Conservation (phyloP, 345 rosid genomes). For the Excoecaria cochinchinensis region DNA sequence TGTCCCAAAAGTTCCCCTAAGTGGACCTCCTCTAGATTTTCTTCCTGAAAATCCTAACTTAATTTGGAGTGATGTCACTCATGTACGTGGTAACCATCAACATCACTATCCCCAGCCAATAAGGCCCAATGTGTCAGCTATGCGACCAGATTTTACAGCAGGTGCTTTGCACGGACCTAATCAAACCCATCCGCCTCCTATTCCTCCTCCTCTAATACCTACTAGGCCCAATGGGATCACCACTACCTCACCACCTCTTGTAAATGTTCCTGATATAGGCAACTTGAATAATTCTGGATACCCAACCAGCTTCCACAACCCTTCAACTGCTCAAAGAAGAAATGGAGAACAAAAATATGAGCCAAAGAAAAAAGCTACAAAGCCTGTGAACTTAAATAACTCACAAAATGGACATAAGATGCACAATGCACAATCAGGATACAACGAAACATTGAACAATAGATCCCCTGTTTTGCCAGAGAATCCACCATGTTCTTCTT, state of each 20-base stretch:
- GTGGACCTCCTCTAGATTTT: conserved; percentile 22
- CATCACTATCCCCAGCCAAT: conserved; percentile 18
- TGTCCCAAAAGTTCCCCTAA: conserved; percentile 10
- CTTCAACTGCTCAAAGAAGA: conserved; percentile 27
- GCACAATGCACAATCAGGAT: conserved; percentile 11
- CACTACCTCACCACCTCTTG: conserved; percentile 12
- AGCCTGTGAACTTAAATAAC: conserved; percentile 15
- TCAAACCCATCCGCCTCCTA: background rate
- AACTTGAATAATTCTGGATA: conserved; percentile 24
- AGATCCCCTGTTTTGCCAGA: conserved; percentile 21
- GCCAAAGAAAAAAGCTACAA: conserved; percentile 17
- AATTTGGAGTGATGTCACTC: conserved; percentile 26
- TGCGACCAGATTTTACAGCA: conserved; percentile 18
- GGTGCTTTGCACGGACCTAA: conserved; percentile 12
- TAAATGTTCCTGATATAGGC: conserved; percentile 31
- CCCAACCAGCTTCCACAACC: conserved; percentile 20
- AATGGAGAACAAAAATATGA: conserved; percentile 27
- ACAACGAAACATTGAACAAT: conserved; percentile 18
- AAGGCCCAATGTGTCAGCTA: conserved; percentile 25
- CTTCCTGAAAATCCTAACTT: conserved; percentile 27
- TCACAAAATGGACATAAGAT: conserved; percentile 27
- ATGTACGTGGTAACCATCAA: conserved; percentile 17
- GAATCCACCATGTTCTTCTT: conserved; percentile 16
- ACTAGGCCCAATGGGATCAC: conserved; percentile 23
- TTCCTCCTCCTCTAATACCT: conserved; percentile 15